These are phyloP conservation scores for Myotisia sp. DNA, from an alignment of 2,329 filamentous ascomycete genomes.

Conservation along the genomic window DNA sequence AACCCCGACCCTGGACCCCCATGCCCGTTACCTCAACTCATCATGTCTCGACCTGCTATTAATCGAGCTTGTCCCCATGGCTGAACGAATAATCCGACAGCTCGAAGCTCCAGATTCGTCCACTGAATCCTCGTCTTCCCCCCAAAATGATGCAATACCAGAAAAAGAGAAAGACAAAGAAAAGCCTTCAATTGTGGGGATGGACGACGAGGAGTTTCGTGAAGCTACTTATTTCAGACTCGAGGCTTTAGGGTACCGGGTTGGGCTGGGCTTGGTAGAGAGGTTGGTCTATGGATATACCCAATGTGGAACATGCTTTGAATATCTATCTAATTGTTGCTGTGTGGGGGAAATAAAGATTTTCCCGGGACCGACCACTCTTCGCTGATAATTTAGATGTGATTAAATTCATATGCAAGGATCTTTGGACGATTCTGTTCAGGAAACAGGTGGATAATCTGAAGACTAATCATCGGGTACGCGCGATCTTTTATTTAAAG, in stretches of 20 bases:
- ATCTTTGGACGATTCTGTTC: conserved; percentile 88
- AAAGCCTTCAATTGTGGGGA: conserved; percentile 14
- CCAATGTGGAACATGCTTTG: too few species aligned
- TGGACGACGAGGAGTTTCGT: conserved; percentile 54
- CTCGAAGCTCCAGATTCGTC: conserved; percentile 24
- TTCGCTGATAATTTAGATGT: conserved; percentile 87
- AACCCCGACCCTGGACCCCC: conserved; percentile 55
- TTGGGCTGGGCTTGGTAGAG: conserved; percentile 84
- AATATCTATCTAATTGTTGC: background rate
- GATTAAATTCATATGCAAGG: conserved; percentile 98
- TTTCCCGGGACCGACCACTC: conserved; percentile 55
- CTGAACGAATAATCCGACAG: conserved; percentile 69
- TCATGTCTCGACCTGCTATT: conserved; percentile 88
- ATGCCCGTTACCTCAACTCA: conserved; percentile 60
- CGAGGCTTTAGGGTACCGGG: conserved; percentile 74
- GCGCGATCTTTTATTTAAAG: conserved; percentile 14
- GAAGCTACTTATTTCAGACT: conserved; percentile 76
- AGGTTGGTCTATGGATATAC: conserved; percentile 38
- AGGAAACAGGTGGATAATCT: conserved; percentile 96
- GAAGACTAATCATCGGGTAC: conserved; percentile 87
- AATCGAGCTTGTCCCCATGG: conserved; percentile 91
- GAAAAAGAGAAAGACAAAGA: conserved; percentile 14
- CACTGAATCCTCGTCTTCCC: background rate
- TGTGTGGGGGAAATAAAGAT: conserved; percentile 18
- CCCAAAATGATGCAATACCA: background rate